A percentile compares a stretch with the other conserved stretches of the same genome.
These are phyloP conservation scores for Emmonsia crescens DNA, from an alignment of 2,329 filamentous ascomycete genomes.

Conservation along the genomic window DNA sequence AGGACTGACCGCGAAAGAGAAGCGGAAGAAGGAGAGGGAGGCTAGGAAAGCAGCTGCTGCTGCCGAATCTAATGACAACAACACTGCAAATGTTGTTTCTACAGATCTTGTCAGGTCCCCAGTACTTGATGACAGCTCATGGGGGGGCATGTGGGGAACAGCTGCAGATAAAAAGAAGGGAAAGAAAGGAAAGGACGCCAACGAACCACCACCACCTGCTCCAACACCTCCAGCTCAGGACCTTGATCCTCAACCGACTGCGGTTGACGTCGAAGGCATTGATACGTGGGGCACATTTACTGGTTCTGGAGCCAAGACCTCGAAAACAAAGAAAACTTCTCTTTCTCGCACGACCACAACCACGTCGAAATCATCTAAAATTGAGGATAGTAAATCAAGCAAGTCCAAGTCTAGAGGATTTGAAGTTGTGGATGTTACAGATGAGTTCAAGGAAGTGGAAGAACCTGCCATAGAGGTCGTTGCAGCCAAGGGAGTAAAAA, in stretches of 20 bases:
- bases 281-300: slow-evolving; percentile 31
- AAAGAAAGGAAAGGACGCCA: slow-evolving; percentile 36
- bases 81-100: slow-evolving; percentile 19
- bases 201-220: slow-evolving; percentile 37
- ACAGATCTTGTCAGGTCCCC: slow-evolving; percentile 10
- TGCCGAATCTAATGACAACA: slow-evolving; percentile 14
- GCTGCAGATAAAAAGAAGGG: slow-evolving; percentile 39
- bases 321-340: slow-evolving; percentile 37
- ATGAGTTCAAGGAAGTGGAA: slow-evolving; percentile 21
- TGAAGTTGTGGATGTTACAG: slow-evolving; percentile 16
- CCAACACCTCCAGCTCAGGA: slow-evolving; percentile 39
- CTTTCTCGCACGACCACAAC: slow-evolving; percentile 14
- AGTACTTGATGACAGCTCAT: slow-evolving; percentile 17
- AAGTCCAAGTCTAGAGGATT: slow-evolving; percentile 21
- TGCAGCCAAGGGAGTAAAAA: slow-evolving; percentile 26
- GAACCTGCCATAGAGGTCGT: slow-evolving; percentile 25
- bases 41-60: slow-evolving; percentile 31
- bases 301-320: slow-evolving; percentile 22
- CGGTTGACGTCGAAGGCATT: slow-evolving; percentile 21
- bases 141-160: slow-evolving; percentile 25
- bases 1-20: slow-evolving; percentile 34
- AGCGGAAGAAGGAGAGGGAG: slow-evolving; percentile 38
- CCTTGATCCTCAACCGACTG: slow-evolving; percentile 29
- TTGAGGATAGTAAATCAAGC: slow-evolving; percentile 20
- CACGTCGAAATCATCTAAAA: slow-evolving; percentile 14